Base-by-base conservation (phyloP, 208 protist species). In the Tritrichomonas foetus region DNA sequence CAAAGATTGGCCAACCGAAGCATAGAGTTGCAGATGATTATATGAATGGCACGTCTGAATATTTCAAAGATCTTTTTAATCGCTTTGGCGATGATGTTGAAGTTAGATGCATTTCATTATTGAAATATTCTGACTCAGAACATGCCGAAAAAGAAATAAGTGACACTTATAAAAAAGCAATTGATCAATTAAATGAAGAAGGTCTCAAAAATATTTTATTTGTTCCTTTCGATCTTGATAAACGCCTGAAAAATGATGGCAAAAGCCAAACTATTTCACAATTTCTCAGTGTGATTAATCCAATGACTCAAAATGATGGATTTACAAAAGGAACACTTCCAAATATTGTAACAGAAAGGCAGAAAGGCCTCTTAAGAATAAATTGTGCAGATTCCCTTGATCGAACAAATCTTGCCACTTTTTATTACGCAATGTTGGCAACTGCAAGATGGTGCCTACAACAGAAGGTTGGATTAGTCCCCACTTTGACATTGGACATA, bases 351-450 rank as follows among this genome's bases (percentile, higher is more conserved):
- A 69, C 11, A 25, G 64, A 33, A 3, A 3, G 53, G 9, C 74
- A 84, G 53, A 8, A 20, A 33, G 41, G n/a, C 5, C 11, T 84
- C 22, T 13, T 84, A n/a, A 9, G 74, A 84, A 25, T 84, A 25
- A 84, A 84, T 84, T 84, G 74, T 53, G 44, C 36, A 1, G 74
- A 84, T 53, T 84, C 74, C 8, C 53, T 84, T n/a, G 74, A 84
- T 84, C 2, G 74, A 84, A 84, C 74, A 11, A 84, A 84, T 53
- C 11, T 84, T 53, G 74, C 74, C 9, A 84, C 74, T 22, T 84
- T 84, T 84, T 33, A 33, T 53, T 44, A 84, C n/a, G 74, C 74
- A 20, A 78, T 14, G 69, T 11, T 11, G 3, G 41, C 53, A 25
- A 84, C 74, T n/a, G 9, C 36, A 22, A 2, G 25, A n/a, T 84